phyloP scores from a whole-genome alignment of 768 basidiomycete genomes.

The Boletus fagicola region DNA sequence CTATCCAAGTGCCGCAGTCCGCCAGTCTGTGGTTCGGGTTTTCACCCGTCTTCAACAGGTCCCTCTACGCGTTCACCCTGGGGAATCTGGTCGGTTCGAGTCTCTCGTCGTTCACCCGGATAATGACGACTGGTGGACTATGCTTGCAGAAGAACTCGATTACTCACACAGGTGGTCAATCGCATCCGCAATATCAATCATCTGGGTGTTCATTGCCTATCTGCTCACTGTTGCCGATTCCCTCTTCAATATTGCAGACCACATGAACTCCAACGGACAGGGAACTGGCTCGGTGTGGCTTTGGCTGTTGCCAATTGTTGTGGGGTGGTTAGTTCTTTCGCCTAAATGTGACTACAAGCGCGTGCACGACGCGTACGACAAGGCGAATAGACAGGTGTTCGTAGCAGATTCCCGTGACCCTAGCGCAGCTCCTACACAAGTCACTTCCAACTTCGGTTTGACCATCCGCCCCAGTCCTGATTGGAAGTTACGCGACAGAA shows the following conservation, averaged over 20 bases:
- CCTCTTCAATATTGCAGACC: conserved; percentile 12
- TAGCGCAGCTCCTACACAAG: not conserved
- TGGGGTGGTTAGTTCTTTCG: conserved; percentile 42
- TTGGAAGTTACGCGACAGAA: not conserved
- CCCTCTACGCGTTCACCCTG: conserved; percentile 34
- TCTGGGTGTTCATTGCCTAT: conserved; percentile 47
- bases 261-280: conserved; percentile 36
- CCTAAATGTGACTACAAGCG: conserved; percentile 39
- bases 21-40: conserved; percentile 29
- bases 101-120: conserved; percentile 42
- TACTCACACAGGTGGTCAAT: conserved; percentile 42
- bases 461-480: conserved; percentile 14
- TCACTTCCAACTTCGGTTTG: conserved; percentile 11
- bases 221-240: conserved; percentile 19
- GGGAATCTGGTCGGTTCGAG: conserved; percentile 31
- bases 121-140: conserved; percentile 45
- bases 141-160: conserved; percentile 33
- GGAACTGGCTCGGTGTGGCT: conserved; percentile 42
- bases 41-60: conserved; percentile 44
- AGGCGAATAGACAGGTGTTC: conserved; percentile 11
- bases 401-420: not conserved
- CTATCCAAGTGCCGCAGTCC: conserved; percentile 20
- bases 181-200: conserved; percentile 39
- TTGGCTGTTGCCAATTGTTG: conserved; percentile 42
- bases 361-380: conserved; percentile 21